Percentiles rank a stretch among this genome's conserved stretches.
Evolutionary conservation across 306 rosid genomes (phyloP).

Genomic region (Vigna nakashimae): DNA sequence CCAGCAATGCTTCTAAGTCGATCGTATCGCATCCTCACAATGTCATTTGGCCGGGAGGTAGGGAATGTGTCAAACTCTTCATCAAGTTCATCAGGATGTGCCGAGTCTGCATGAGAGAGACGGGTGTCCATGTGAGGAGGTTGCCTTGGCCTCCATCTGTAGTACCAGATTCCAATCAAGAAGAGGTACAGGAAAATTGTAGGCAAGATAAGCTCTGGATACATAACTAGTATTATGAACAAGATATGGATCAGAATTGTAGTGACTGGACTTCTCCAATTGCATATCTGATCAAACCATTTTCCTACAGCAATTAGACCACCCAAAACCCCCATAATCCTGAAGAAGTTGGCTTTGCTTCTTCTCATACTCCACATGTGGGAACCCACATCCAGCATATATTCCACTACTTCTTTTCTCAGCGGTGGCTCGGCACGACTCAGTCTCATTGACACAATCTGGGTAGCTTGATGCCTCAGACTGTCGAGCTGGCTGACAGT

Average conservation of each 20-base stretch:
- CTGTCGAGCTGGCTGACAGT: constrained; percentile 91
- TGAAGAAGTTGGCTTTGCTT: constrained; percentile 94
- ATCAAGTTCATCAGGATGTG: constrained; percentile 89
- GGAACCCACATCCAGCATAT: constrained; percentile 94
- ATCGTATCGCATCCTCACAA: constrained; percentile 92
- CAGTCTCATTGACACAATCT: constrained; percentile 82
- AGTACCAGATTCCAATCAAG: constrained; percentile 95
- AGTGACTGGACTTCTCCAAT: constrained; percentile 93
- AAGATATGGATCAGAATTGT: constrained; percentile 85
- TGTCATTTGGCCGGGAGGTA: constrained; percentile 71
- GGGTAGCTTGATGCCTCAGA: constrained; percentile 97
- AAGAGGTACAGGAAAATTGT: constrained; percentile 95
- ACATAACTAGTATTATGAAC: constrained; percentile 91
- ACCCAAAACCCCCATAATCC: constrained; percentile 89
- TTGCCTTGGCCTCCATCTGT: constrained; percentile 95
- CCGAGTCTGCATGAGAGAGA: constrained; percentile 86
- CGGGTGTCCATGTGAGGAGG: constrained; percentile 99
- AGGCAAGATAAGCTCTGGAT: constrained; percentile 94
- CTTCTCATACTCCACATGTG: constrained; percentile 99
- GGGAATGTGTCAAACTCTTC: constrained; percentile 97
- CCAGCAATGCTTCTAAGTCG: constrained; percentile 95
- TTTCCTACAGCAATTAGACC: constrained; percentile 91
- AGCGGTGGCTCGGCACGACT: constrained; percentile 93
- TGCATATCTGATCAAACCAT: constrained; percentile 97
- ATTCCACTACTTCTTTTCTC: constrained; percentile 92